These are phyloP conservation scores for Acacia crassicarpa DNA, from an alignment of 306 rosid genomes.

Conservation along the genomic window DNA sequence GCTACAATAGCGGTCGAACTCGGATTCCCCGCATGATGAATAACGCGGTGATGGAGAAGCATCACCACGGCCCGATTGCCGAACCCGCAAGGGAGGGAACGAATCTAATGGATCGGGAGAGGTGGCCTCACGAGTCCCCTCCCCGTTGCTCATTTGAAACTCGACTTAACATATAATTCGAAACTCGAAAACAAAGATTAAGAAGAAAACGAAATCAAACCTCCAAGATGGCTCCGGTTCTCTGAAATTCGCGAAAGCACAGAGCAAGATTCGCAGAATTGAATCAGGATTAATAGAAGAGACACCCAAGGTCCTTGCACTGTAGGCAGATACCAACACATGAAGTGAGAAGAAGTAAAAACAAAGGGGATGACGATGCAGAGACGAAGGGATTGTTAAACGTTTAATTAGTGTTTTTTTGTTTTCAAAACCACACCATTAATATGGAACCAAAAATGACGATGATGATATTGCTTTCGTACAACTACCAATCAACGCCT, in stretches of 20 bases:
- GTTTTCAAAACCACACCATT: slow-evolving; percentile 15
- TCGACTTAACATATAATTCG: slow-evolving; percentile 9
- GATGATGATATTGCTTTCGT: not conserved
- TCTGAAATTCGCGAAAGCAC: not conserved
- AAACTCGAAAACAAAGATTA: not conserved
- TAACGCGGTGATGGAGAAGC: slow-evolving; percentile 46
- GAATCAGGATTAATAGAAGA: not conserved
- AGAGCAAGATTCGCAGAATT: too few species aligned
- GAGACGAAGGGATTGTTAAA: not conserved
- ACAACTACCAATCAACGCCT: slow-evolving; percentile 29
- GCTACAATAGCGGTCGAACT: slow-evolving; percentile 87
- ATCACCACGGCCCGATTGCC: slow-evolving; percentile 40
- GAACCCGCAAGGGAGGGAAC: slow-evolving; percentile 37
- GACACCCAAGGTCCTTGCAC: not conserved
- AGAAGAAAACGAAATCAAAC: slow-evolving; percentile 16
- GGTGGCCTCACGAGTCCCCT: slow-evolving; percentile 37
- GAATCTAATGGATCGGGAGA: slow-evolving; percentile 50
- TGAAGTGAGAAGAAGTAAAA: not conserved
- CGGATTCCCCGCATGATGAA: slow-evolving; percentile 85
- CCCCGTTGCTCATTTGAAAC: slow-evolving; percentile 53
- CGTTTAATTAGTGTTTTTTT: not conserved
- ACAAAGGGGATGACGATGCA: not conserved
- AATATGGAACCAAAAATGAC: not conserved
- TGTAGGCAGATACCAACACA: not conserved
- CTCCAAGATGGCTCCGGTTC: slow-evolving; percentile 26